Evolutionary conservation across 495 filamentous ascomycete species (phyloP), one percentile per base, ranked within the genome.

Genomic region (Aspergillus carlsbadensis): DNA sequence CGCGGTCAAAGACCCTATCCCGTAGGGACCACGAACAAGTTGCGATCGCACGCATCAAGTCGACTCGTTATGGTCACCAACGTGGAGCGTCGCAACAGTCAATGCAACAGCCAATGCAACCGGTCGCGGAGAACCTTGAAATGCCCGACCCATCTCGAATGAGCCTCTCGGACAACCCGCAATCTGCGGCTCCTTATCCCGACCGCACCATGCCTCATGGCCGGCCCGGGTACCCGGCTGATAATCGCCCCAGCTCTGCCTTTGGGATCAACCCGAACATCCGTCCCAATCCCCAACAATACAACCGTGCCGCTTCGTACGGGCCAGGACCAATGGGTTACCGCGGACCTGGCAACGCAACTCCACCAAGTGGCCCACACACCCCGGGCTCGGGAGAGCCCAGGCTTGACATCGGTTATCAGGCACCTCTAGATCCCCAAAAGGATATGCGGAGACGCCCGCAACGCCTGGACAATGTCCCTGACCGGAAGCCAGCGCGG

Each of bases 21-120:
- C 89, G 89, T 70, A 84, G 87, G 65, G 94, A 98, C 65, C 94
- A 98, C 69, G 92, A 98, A 67, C 87, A 91, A 48, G 84, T 95
- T 56, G 93, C 95, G 1, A 84, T 98, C 57, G 83, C 84, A 15
- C 84, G 90, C 26, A 97, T 98, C 75, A 93, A 92, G 70, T 96
- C 92, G 11, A 50, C 47, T 2, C 87, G 91, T 62, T 88, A 98
- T 66, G 94, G 91, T 29, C 87, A 90, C 62, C 83, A 88, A 54
- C 81, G 83, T 52, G 80, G 86, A 46, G 65, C 56, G 17, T 87
- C 76, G 20, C 26, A 29, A 8, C 26, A 29, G 26, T 3, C 26
- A 42, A 33, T 15, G 24, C 37, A 24, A 26, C 26, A 22, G 14
- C 8, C 34, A 42, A 62, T 74, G 60, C 72, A 75, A 34, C 54